Percentiles rank a stretch among this genome's conserved stretches.
phyloP scores from a whole-genome alignment of 1,284 basidiomycete genomes.

The Boletus albobrunnescens region DNA sequence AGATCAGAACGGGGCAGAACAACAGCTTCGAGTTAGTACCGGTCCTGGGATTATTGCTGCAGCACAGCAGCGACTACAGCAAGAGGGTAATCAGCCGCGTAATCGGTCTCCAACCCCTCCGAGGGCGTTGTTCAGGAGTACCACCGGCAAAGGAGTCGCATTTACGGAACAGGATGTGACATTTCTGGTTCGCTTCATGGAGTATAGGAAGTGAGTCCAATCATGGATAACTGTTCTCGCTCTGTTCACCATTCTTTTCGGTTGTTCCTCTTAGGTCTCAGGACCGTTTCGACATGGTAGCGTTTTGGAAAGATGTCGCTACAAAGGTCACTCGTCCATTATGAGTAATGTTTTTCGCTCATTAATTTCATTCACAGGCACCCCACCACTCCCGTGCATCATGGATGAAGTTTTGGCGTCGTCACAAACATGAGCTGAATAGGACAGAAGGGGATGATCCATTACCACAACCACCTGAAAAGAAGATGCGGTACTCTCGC shows the following conservation, averaged over 20 bases:
- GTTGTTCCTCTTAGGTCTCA: constrained; percentile 45
- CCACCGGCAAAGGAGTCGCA: constrained; percentile 80
- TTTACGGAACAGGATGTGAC: constrained; percentile 76
- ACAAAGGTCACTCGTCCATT: constrained; percentile 45
- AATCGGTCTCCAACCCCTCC: constrained; percentile 75
- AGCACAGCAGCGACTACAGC: constrained; percentile 42
- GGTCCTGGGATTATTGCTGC: constrained; percentile 45
- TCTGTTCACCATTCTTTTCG: constrained; percentile 8
- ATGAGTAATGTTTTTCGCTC: background rate
- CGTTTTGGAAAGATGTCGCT: constrained; percentile 82
- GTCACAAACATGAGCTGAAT: constrained; percentile 76
- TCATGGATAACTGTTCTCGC: background rate
- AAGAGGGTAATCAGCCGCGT: constrained; percentile 37
- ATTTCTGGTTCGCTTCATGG: constrained; percentile 70
- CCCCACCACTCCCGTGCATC: constrained; percentile 83
- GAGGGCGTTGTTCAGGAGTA: constrained; percentile 69
- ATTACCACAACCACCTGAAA: constrained; percentile 69
- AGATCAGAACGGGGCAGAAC: constrained; percentile 38
- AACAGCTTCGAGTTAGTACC: constrained; percentile 32
- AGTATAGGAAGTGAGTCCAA: constrained; percentile 59
- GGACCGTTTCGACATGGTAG: constrained; percentile 71
- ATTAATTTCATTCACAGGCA: constrained; percentile 42
- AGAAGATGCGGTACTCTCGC: constrained; percentile 78
- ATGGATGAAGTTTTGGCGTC: constrained; percentile 85
- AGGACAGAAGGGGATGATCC: constrained; percentile 60